A percentile compares a stretch with the other conserved stretches of the same genome.
phyloP scores from a whole-genome alignment of 495 filamentous ascomycete species.

The Hyaloscypha bicolor region DNA sequence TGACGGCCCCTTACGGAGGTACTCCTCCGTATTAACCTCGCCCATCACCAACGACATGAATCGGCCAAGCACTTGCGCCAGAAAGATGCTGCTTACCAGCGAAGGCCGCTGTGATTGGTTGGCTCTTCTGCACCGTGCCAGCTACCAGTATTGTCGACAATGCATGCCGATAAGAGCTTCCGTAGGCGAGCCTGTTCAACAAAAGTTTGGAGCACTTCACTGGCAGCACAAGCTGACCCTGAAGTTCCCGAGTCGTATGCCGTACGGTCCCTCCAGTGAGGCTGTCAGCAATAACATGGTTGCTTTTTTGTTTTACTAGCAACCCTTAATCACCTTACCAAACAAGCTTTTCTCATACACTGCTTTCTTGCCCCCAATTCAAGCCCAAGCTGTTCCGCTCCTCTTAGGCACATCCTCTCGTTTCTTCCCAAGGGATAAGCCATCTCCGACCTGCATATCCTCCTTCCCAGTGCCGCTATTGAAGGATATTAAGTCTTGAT shows the following conservation, averaged over 20 bases:
- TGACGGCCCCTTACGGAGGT: conserved; percentile 1
- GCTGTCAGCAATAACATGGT: background rate
- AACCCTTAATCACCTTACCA: background rate
- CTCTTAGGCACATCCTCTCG: background rate
- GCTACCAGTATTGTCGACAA: background rate
- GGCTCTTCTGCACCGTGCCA: background rate
- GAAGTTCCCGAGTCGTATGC: no score
- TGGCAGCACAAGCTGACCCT: no score
- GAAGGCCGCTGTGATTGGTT: background rate
- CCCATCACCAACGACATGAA: background rate
- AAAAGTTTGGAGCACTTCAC: no score
- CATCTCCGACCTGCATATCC: background rate
- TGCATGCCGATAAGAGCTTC: background rate
- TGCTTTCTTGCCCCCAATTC: background rate
- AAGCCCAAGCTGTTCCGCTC: no score
- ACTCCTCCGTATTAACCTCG: no score
- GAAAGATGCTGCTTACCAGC: background rate
- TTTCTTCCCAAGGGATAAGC: background rate
- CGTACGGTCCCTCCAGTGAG: background rate
- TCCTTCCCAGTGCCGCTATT: background rate
- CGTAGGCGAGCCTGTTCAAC: no score
- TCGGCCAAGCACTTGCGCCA: background rate
- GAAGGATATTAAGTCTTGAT: background rate
- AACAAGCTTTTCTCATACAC: background rate
- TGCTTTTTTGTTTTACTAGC: background rate